Evolutionary conservation across 139 green algal genomes (phyloP).

Genomic region (Gonium pectorale): DNA sequence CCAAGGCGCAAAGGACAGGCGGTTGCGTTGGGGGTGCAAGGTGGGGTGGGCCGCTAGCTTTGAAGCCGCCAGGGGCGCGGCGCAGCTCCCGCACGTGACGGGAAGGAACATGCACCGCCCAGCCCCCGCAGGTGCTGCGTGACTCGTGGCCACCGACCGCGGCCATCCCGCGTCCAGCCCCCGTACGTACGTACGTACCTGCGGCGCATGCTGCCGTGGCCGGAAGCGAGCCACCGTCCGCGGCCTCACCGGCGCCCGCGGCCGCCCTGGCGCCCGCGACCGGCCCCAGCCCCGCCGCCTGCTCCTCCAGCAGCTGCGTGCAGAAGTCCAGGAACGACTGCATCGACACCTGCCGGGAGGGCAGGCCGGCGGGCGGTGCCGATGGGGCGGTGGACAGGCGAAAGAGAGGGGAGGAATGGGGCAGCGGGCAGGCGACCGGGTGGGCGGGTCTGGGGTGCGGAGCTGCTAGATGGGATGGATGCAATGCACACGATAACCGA

Average conservation of each 20-base stretch:
- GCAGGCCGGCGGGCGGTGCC: not conserved
- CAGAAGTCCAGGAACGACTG: conserved; percentile 36
- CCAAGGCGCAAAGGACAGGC: too few species aligned
- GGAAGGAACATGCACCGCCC: not conserved
- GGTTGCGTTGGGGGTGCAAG: too few species aligned
- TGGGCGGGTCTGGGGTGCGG: too few species aligned
- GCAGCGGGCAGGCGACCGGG: too few species aligned
- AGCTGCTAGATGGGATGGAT: too few species aligned
- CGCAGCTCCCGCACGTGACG: not conserved
- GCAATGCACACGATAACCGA: too few species aligned
- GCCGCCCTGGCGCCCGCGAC: not conserved
- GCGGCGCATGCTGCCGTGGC: not conserved
- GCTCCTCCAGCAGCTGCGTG: conserved; percentile 24
- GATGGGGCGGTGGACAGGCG: not conserved
- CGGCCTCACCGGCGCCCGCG: not conserved
- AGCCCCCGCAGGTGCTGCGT: not conserved
- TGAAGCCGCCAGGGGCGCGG: too few species aligned
- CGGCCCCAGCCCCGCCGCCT: not conserved
- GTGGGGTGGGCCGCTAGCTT: too few species aligned
- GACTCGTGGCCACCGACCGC: too few species aligned
- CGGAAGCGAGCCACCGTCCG: not conserved
- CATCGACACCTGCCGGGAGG: conserved; percentile 32
- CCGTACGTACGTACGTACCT: too few species aligned
- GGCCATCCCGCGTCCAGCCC: too few species aligned
- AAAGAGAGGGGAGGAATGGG: not conserved